Evolutionary conservation across 495 filamentous ascomycete genomes (phyloP).

Genomic region (Aspergillus taichungensis): DNA sequence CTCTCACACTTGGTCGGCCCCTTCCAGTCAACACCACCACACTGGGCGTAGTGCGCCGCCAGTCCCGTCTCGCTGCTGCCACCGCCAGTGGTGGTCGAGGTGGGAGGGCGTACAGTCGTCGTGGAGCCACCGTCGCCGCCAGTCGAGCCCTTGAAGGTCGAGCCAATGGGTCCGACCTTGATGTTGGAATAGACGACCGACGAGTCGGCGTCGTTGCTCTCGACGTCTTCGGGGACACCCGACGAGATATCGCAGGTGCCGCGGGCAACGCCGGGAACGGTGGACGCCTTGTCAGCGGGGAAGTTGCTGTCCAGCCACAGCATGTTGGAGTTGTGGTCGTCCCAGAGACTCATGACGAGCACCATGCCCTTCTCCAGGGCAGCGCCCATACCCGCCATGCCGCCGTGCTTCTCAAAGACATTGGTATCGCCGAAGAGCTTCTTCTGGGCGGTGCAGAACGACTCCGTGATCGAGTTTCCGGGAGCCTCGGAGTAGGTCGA

Average conservation of each 20-base stretch:
- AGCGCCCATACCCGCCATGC: conserved; percentile 45
- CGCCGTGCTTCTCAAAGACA: conserved; percentile 52
- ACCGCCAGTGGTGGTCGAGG: conserved; percentile 14
- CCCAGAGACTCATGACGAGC: conserved; percentile 65
- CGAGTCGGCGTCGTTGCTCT: conserved; percentile 44
- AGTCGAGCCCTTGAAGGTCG: conserved; percentile 37
- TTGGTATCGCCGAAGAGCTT: conserved; percentile 50
- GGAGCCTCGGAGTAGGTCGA: conserved; percentile 43
- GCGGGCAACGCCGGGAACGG: conserved; percentile 52
- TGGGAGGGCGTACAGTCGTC: conserved; percentile 5
- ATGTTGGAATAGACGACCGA: conserved; percentile 62
- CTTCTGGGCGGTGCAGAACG: conserved; percentile 55
- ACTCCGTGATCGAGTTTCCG: conserved; percentile 49
- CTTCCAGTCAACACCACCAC: conserved; percentile 34
- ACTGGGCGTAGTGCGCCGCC: conserved; percentile 32
- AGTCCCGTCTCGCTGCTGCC: conserved; percentile 10
- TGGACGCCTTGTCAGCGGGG: conserved; percentile 45
- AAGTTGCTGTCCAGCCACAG: conserved; percentile 71
- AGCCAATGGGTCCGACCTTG: conserved; percentile 56
- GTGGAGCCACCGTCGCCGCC: conserved; percentile 4
- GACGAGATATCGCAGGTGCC: conserved; percentile 54
- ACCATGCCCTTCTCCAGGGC: conserved; percentile 54
- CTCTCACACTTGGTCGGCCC: conserved; percentile 28
- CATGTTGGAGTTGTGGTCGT: conserved; percentile 66
- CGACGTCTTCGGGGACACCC: conserved; percentile 52